Percentiles rank a stretch among this genome's conserved stretches.
These are phyloP conservation scores for Wickerhamomyces xylosicus DNA, from an alignment of 805 yeast species.

Conservation along the genomic window DNA sequence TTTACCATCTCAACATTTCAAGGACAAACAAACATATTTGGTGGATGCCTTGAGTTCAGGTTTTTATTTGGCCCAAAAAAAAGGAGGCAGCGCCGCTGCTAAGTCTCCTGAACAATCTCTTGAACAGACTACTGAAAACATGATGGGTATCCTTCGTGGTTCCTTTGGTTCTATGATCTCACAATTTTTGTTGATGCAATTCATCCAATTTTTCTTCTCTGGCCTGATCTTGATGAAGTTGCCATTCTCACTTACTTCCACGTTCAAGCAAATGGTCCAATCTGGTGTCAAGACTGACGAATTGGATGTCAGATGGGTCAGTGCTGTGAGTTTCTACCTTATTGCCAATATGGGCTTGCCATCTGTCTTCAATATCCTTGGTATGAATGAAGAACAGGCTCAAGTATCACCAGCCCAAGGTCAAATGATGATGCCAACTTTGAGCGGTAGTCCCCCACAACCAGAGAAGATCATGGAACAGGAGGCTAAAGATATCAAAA, in stretches of 20 bases:
- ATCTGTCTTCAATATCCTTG: conserved; percentile 63
- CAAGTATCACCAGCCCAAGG: background rate
- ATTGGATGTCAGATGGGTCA: conserved; percentile 84
- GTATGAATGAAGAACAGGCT: conserved; percentile 31
- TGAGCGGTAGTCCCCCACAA: conserved; percentile 35
- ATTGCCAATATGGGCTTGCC: conserved; percentile 76
- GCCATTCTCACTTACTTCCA: conserved; percentile 85
- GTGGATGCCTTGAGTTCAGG: conserved; percentile 39
- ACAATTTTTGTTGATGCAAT: conserved; percentile 89
- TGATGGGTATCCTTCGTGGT: conserved; percentile 70
- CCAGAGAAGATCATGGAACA: conserved; percentile 51
- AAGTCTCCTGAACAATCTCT: conserved; percentile 20
- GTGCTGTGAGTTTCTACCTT: conserved; percentile 93
- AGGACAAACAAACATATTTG: conserved; percentile 37
- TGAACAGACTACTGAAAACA: conserved; percentile 48
- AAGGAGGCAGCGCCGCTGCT: no score
- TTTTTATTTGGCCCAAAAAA: conserved; percentile 30
- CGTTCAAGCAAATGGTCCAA: conserved; percentile 90
- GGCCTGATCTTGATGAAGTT: conserved; percentile 82
- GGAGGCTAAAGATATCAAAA: conserved; percentile 67
- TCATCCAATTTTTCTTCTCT: conserved; percentile 90
- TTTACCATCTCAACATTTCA: conserved; percentile 44
- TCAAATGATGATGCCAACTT: conserved; percentile 24
- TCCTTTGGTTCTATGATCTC: conserved; percentile 81
- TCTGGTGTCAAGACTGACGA: conserved; percentile 77